A percentile compares a stretch with the other conserved stretches of the same genome.
Evolutionary conservation across 2,329 filamentous ascomycete genomes (phyloP).

Genomic region (Colletotrichum sojae): DNA sequence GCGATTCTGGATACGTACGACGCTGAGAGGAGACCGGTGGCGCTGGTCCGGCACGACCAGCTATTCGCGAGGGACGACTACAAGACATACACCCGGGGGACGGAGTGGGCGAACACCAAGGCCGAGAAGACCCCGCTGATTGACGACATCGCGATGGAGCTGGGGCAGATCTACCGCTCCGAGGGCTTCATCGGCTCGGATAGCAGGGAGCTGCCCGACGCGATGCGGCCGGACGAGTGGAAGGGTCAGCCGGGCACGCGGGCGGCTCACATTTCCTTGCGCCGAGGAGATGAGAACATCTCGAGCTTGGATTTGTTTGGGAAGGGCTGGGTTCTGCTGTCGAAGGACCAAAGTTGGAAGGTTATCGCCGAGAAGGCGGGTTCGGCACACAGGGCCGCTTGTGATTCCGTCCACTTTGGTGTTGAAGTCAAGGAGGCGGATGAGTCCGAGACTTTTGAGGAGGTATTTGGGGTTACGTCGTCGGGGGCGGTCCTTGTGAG

Average conservation of each 20-base stretch:
- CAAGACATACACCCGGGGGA: conserved; percentile 20
- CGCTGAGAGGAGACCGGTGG: conserved; percentile 54
- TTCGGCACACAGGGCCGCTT: not conserved
- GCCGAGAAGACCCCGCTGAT: not conserved
- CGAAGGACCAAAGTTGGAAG: conserved; percentile 55
- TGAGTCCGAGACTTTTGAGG: not conserved
- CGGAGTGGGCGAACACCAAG: conserved; percentile 32
- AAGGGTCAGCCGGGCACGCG: conserved; percentile 44
- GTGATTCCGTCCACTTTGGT: conserved; percentile 5
- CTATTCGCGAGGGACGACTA: conserved; percentile 45
- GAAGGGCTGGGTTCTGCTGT: conserved; percentile 47
- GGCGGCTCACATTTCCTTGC: conserved; percentile 42
- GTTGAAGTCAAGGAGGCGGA: not conserved
- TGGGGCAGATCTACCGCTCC: conserved; percentile 25
- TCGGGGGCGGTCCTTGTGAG: conserved; percentile 17
- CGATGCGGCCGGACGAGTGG: conserved; percentile 44
- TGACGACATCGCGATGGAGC: conserved; percentile 21
- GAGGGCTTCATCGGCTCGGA: not conserved
- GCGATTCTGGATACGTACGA: conserved; percentile 55
- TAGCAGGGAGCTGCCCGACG: conserved; percentile 1
- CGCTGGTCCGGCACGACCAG: conserved; percentile 45
- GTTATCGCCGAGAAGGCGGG: not conserved
- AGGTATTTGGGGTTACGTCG: not conserved
- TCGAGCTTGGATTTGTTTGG: conserved; percentile 16
- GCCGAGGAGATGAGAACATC: not conserved